Evolutionary conservation across 1,284 basidiomycete genomes (phyloP).

Genomic region (Vanrija sp.): DNA sequence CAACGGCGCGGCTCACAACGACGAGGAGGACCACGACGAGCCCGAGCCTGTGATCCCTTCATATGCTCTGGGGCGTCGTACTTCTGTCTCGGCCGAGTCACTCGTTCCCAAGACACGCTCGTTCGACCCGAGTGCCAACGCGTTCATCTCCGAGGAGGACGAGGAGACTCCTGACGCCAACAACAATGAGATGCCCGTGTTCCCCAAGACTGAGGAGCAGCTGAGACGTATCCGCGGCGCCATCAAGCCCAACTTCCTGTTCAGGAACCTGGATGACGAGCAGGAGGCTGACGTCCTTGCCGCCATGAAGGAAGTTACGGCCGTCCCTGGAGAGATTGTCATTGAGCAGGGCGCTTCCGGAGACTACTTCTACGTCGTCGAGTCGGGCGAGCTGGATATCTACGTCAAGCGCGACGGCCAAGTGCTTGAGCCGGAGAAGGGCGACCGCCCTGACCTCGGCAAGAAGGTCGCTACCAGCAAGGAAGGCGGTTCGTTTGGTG

Average conservation of each 20-base stretch:
- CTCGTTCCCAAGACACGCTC: constrained; percentile 61
- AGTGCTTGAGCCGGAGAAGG: constrained; percentile 55
- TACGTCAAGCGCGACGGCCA: constrained; percentile 62
- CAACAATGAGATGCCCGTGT: constrained; percentile 56
- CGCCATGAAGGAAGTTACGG: constrained; percentile 88
- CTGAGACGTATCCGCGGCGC: constrained; percentile 79
- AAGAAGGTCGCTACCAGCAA: constrained; percentile 80
- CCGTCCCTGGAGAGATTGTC: constrained; percentile 71
- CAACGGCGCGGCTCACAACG: background rate
- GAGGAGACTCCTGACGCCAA: constrained; percentile 40
- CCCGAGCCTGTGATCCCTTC: constrained; percentile 44
- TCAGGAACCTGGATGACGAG: constrained; percentile 93
- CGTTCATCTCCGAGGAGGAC: constrained; percentile 40
- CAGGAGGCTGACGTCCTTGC: constrained; percentile 88
- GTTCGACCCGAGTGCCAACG: constrained; percentile 23
- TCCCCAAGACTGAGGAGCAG: constrained; percentile 80
- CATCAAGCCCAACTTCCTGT: constrained; percentile 87
- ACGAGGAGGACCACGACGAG: constrained; percentile 20
- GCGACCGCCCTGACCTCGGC: constrained; percentile 56
- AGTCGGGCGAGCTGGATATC: constrained; percentile 80
- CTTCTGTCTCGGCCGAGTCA: constrained; percentile 95
- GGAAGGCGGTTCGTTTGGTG: constrained; percentile 87
- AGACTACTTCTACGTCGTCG: constrained; percentile 97
- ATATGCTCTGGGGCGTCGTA: constrained; percentile 81
- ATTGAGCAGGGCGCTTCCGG: constrained; percentile 96